phyloP scores from a whole-genome alignment of 441 rosid species.

The Raphanus hybrid region DNA sequence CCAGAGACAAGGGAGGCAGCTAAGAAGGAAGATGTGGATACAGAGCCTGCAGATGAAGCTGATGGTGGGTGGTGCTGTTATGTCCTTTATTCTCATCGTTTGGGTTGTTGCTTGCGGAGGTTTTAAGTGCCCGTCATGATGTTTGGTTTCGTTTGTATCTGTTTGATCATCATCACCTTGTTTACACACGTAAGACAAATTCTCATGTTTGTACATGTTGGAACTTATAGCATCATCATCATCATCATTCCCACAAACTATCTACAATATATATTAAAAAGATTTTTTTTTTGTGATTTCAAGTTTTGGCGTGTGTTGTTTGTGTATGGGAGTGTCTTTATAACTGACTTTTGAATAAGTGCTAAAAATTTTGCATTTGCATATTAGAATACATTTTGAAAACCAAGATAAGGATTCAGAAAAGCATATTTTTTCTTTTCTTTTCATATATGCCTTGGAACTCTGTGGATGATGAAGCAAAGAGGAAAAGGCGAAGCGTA shows the following conservation, averaged over 20 bases:
- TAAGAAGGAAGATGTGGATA: conserved; percentile 95
- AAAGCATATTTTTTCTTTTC: conserved; percentile 12
- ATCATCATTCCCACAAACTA: conserved; percentile 22
- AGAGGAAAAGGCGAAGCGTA: conserved; percentile 34
- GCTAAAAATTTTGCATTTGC: neutral
- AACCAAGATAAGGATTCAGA: neutral
- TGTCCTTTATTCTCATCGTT: conserved; percentile 58
- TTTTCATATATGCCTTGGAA: neutral
- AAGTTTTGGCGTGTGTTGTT: too few species aligned
- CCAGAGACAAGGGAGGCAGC: conserved; percentile 94
- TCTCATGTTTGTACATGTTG: conserved; percentile 36
- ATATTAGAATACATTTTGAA: neutral
- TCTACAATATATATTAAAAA: neutral
- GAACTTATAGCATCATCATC: conserved; percentile 17
- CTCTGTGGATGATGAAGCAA: conserved; percentile 23
- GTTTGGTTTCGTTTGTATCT: neutral
- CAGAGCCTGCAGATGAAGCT: conserved; percentile 88
- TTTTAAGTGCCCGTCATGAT: conserved; percentile 63
- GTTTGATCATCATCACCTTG: conserved; percentile 5
- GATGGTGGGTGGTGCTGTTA: conserved; percentile 71
- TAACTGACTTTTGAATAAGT: too few species aligned
- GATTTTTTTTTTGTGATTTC: too few species aligned
- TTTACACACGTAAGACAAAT: conserved; percentile 10
- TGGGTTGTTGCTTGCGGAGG: conserved; percentile 81
- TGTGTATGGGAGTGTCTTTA: too few species aligned